Evolutionary conservation across 2,329 filamentous ascomycete genomes (phyloP).

Genomic region (Truncatella angustata): DNA sequence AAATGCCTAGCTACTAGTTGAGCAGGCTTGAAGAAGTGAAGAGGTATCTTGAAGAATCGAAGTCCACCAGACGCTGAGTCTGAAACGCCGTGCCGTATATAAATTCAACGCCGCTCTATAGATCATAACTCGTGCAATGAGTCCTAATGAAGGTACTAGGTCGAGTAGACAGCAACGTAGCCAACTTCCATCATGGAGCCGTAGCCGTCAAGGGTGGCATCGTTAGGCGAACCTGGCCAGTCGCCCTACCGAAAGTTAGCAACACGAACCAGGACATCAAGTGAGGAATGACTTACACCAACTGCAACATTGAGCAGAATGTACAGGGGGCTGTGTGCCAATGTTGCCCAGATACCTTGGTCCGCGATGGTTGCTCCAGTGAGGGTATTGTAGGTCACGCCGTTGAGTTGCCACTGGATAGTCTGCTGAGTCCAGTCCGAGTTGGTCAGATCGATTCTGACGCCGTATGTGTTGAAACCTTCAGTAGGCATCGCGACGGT

Average conservation of each 20-base stretch:
- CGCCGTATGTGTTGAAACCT: constrained; percentile 47
- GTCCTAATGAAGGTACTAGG: too few relatives aligned
- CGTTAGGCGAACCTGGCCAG: constrained; percentile 47
- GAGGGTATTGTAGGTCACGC: constrained; percentile 40
- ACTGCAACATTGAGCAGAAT: constrained; percentile 49
- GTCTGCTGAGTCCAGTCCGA: constrained; percentile 43
- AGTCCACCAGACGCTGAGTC: background rate
- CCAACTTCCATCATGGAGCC: constrained; percentile 51
- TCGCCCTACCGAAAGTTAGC: constrained; percentile 8
- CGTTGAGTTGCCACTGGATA: constrained; percentile 49
- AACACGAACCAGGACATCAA: background rate
- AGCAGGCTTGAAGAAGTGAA: background rate
- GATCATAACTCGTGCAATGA: background rate
- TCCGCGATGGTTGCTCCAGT: constrained; percentile 39
- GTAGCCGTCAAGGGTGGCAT: constrained; percentile 41
- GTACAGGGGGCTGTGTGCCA: constrained; percentile 41
- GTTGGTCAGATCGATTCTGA: constrained; percentile 44
- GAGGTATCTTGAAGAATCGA: constrained; percentile 6
- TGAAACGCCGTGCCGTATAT: constrained; percentile 8
- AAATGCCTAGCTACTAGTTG: background rate
- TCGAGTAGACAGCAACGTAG: constrained; percentile 42
- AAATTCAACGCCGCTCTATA: background rate
- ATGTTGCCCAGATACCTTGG: constrained; percentile 40
- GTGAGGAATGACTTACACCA: constrained; percentile 34
- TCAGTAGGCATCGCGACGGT: constrained; percentile 40